Evolutionary conservation across 495 filamentous ascomycete genomes (phyloP), one percentile per base, ranked within the genome.

Genomic region (Platismatia glauca): DNA sequence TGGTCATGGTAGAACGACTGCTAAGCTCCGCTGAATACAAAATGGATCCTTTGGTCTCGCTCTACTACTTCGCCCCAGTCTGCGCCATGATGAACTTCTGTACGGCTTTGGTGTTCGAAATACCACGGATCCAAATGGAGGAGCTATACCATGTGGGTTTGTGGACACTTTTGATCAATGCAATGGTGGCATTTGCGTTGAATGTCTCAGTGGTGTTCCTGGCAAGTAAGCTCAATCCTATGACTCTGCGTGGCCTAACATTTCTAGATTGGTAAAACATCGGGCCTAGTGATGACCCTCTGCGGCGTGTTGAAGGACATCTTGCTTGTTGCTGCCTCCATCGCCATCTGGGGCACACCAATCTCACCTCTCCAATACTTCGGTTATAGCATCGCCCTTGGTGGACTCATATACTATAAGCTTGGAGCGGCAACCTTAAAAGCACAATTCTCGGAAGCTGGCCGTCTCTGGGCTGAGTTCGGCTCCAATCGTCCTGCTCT

Each of bases 231-330:
- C 29, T n/a, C 29, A 50, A n/a, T 52, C 9, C 15, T 48, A 38
- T 55, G 20, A 24, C 18, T 18, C 1, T 63, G 24, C 22, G 35
- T 39, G 0, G 16, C 35, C 59, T 60, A 34, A 57, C 43, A 31
- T 24, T 59, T 48, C 59, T 67, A 96, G 91, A 98, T 98, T 75
- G 94, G 94, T 77, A 93, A 90, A 79, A 98, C 94, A 29, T 97
- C 93, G 0, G 93, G 91, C 57, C 84, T 98, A 50, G 91, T 97
- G 71, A 89, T 97, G 74, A 97, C 94, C 44, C 88, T 98, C 57
- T 97, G 90, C 76, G 94, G 94, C 78, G 92, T 98, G 63, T 85
- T 97, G 71, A 98, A 98, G 82, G 94, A 98, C 80, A 93, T 98
- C 67, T 84, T 98, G 64, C 88, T 98, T 35, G 92, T 98, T 56